Percentiles rank a stretch among this genome's conserved stretches.
These are phyloP conservation scores for Conringia planisiliqua DNA, from an alignment of 345 rosid species.

Conservation along the genomic window DNA sequence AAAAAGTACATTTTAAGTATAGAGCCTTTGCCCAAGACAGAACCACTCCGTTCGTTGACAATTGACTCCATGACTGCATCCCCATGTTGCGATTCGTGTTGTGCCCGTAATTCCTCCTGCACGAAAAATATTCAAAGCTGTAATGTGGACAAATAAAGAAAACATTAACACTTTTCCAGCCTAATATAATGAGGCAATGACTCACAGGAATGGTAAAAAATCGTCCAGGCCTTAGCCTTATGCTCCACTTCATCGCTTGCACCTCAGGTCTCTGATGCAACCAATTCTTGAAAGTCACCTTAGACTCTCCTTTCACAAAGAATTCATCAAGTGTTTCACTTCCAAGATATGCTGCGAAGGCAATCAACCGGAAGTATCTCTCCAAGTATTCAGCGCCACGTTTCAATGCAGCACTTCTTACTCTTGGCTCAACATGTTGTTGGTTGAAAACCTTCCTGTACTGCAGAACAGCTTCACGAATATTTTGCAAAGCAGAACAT, in stretches of 20 bases:
- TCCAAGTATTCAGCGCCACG: constrained; percentile 98
- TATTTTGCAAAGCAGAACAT: constrained; percentile 95
- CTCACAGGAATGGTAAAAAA: constrained; percentile 83
- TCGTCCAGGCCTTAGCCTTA: constrained; percentile 87
- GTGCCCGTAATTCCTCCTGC: constrained; percentile 84
- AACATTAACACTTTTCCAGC: background rate
- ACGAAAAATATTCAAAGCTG: constrained; percentile 14
- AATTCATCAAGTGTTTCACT: constrained; percentile 90
- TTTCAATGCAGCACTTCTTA: constrained; percentile 77
- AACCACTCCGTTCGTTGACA: constrained; percentile 80
- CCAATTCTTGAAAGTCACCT: constrained; percentile 86
- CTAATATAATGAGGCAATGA: constrained; percentile 12
- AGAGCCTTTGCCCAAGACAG: constrained; percentile 85
- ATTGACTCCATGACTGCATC: constrained; percentile 98
- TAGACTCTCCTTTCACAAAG: constrained; percentile 70
- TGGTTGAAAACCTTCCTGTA: constrained; percentile 88
- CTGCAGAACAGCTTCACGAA: constrained; percentile 85
- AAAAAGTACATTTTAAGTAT: constrained; percentile 88
- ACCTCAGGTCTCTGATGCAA: constrained; percentile 87
- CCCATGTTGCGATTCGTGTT: constrained; percentile 79
- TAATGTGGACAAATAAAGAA: background rate
- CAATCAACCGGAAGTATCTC: constrained; percentile 84
- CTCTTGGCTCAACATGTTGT: constrained; percentile 90
- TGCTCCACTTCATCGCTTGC: constrained; percentile 98
- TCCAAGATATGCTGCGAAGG: constrained; percentile 97